phyloP scores from a whole-genome alignment of 2,329 filamentous ascomycete species.

The Remersonia thermophila region DNA sequence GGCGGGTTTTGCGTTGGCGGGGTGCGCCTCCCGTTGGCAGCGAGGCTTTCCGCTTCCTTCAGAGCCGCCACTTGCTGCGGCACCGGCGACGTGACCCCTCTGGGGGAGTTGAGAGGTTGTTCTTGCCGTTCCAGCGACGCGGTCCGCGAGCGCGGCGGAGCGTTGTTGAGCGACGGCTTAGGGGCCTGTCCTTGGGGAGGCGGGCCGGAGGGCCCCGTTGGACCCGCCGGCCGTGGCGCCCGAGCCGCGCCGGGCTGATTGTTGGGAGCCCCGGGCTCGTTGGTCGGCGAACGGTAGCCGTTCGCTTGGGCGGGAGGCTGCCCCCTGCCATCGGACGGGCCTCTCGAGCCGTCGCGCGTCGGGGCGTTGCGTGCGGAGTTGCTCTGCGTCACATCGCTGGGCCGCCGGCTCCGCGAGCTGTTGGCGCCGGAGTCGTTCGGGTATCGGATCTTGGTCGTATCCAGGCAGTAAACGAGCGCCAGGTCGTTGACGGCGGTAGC shows the following conservation, averaged over 20 bases:
- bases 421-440: slow-evolving; percentile 56
- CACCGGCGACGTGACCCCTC: slow-evolving; percentile 33
- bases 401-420: slow-evolving; percentile 19
- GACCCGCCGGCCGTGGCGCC: slow-evolving; percentile 27
- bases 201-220: slow-evolving; percentile 33
- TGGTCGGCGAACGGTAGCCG: slow-evolving; percentile 30
- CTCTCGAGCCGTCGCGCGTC: slow-evolving; percentile 40
- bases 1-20: slow-evolving; percentile 34
- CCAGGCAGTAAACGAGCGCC: slow-evolving; percentile 78
- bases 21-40: slow-evolving; percentile 50
- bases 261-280: slow-evolving; percentile 21
- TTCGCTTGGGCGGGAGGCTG: slow-evolving; percentile 32
- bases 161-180: slow-evolving; percentile 32
- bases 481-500: slow-evolving; percentile 71
- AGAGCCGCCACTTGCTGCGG: slow-evolving; percentile 25
- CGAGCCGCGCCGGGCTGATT: slow-evolving; percentile 23
- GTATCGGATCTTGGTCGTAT: slow-evolving; percentile 93
- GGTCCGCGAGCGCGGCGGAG: slow-evolving; percentile 33
- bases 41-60: slow-evolving; percentile 37
- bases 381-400: slow-evolving; percentile 21
- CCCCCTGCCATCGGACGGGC: slow-evolving; percentile 37
- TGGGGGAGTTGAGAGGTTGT: slow-evolving; percentile 25
- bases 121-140: slow-evolving; percentile 36
- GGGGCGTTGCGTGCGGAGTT: slow-evolving; percentile 26
- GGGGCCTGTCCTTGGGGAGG: slow-evolving; percentile 44